Evolutionary conservation across 371 early-diverging fungal species (phyloP).

Genomic region (Mucor velutinosus): DNA sequence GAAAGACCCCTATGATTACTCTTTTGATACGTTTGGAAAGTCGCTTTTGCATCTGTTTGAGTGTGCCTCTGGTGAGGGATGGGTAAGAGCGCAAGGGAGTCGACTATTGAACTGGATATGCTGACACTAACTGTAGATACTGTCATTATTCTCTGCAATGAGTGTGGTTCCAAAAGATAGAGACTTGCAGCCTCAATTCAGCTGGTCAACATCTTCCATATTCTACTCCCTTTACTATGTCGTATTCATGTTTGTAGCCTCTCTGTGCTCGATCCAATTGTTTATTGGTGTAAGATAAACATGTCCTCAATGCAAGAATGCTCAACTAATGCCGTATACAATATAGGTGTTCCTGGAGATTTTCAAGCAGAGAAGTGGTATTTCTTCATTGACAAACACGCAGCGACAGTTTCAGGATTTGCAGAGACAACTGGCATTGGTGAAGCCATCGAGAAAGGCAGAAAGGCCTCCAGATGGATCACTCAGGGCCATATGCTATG

Average conservation of each 20-base stretch:
- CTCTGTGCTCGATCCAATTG: constrained; percentile 54
- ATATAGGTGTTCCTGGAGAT: constrained; percentile 43
- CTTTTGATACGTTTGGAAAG: constrained; percentile 50
- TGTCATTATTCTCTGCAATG: constrained; percentile 45
- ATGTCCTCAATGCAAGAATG: not conserved
- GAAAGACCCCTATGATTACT: constrained; percentile 56
- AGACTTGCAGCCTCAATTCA: constrained; percentile 40
- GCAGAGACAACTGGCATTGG: constrained; percentile 46
- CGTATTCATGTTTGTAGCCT: constrained; percentile 57
- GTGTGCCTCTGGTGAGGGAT: constrained; percentile 62
- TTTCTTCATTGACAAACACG: constrained; percentile 49
- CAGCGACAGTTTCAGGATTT: constrained; percentile 58
- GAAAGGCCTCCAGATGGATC: constrained; percentile 33
- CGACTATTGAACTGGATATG: too few species aligned
- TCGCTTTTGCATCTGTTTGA: constrained; percentile 52
- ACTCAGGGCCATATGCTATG: constrained; percentile 46
- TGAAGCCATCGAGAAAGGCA: constrained; percentile 48
- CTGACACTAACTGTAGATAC: constrained; percentile 25
- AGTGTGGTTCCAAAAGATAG: constrained; percentile 26
- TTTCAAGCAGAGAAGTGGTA: constrained; percentile 56
- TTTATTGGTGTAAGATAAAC: constrained; percentile 49
- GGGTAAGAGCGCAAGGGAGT: constrained; percentile 30
- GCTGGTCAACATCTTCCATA: constrained; percentile 36
- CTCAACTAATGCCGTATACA: not conserved
- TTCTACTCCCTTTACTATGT: constrained; percentile 52